Conservation (phyloP, 805 yeast species). For the Kockiozyma suomiensis region DNA sequence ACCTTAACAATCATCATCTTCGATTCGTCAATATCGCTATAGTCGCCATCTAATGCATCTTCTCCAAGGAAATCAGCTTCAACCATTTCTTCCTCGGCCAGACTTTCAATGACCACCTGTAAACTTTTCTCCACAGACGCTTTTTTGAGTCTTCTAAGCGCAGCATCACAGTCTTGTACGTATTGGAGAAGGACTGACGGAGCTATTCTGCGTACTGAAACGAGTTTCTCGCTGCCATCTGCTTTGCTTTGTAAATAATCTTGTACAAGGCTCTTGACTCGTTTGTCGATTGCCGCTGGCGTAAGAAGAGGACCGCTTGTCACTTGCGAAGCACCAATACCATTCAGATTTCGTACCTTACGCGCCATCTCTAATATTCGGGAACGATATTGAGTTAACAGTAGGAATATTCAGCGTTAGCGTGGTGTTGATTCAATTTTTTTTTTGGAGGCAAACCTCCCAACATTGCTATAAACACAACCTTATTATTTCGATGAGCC, state of each 20-base stretch:
- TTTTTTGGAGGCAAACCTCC: neutral
- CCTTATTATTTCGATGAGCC: neutral
- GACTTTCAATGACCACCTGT: slow-evolving; percentile 47
- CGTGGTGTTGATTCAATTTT: neutral
- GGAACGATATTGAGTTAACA: too few species aligned
- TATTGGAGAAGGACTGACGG: slow-evolving; percentile 30
- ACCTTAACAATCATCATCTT: slow-evolving; percentile 62
- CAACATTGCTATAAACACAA: neutral
- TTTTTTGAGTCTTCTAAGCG: slow-evolving; percentile 70
- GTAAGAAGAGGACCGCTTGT: slow-evolving; percentile 15
- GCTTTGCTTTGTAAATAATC: slow-evolving; percentile 33
- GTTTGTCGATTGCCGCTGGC: slow-evolving; percentile 20
- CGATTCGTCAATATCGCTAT: slow-evolving; percentile 45
- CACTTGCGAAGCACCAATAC: neutral
- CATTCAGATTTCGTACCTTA: slow-evolving; percentile 20
- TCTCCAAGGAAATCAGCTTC: slow-evolving; percentile 38
- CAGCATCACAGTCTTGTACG: slow-evolving; percentile 61
- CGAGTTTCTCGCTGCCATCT: neutral
- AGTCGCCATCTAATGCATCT: slow-evolving; percentile 43
- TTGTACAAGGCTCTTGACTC: slow-evolving; percentile 38
- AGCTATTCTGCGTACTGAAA: slow-evolving; percentile 7
- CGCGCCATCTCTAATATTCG: too few species aligned
- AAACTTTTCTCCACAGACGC: slow-evolving; percentile 63
- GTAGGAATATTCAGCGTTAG: too few species aligned
- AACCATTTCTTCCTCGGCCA: slow-evolving; percentile 22